A percentile compares a stretch with the other conserved stretches of the same genome.
These are phyloP conservation scores for Coprinopsis cinerea DNA, from an alignment of 768 basidiomycete genomes.

Conservation along the genomic window DNA sequence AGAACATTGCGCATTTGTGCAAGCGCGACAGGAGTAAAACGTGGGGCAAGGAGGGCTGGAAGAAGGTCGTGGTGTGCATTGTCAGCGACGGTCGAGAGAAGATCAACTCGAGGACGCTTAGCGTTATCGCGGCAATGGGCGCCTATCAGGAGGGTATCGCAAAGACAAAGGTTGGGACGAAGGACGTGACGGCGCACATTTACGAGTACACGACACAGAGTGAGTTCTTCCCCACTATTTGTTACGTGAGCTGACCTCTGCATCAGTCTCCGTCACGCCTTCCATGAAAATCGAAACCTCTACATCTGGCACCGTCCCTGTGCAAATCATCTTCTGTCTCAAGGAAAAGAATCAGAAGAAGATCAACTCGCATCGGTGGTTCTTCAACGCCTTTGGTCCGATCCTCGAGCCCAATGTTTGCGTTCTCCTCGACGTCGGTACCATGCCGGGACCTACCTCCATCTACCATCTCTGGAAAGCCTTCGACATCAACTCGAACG, in stretches of 20 bases:
- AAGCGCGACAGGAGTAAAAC: constrained; percentile 84
- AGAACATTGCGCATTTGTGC: constrained; percentile 87
- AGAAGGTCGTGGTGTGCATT: constrained; percentile 93
- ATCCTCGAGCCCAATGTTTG: constrained; percentile 89
- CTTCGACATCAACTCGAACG: constrained; percentile 87
- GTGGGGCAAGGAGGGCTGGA: constrained; percentile 98
- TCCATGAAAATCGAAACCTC: constrained; percentile 77
- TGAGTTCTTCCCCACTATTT: constrained; percentile 27
- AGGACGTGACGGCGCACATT: constrained; percentile 82
- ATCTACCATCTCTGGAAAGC: constrained; percentile 96
- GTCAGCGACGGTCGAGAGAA: constrained; percentile 83
- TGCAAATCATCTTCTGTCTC: constrained; percentile 89
- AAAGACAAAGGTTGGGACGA: constrained; percentile 78
- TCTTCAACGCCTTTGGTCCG: constrained; percentile 86
- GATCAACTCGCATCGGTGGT: constrained; percentile 93
- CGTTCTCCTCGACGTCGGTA: constrained; percentile 80
- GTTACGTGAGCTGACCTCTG: background rate
- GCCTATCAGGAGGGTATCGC: constrained; percentile 93
- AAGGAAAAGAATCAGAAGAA: constrained; percentile 95
- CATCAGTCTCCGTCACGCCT: constrained; percentile 71
- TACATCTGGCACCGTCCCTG: constrained; percentile 77
- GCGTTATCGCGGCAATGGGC: constrained; percentile 89
- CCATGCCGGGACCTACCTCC: constrained; percentile 77
- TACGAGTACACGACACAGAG: constrained; percentile 94
- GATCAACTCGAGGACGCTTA: constrained; percentile 79